Base-by-base conservation (phyloP, 805 yeast species). In the Suhomyces prunicola region DNA sequence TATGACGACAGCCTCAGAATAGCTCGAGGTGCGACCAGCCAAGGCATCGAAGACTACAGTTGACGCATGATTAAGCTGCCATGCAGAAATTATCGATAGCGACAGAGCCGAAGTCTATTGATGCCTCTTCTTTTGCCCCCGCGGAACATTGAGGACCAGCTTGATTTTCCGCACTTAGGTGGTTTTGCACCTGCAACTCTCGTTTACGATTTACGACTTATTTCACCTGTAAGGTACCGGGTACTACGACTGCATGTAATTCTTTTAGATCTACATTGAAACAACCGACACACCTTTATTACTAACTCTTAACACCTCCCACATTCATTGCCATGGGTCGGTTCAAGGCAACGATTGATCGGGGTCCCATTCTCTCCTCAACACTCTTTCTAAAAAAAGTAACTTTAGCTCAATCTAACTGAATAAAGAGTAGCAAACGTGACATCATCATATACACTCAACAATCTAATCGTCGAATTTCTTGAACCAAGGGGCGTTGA, bases 401-500 rank as follows among this genome's bases (percentile, higher is more conserved):
- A n/a, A n/a, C n/a, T n/a, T n/a, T n/a, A n/a, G n/a, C n/a, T n/a
- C n/a, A n/a, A n/a, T n/a, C n/a, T n/a, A n/a, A n/a, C n/a, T n/a
- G n/a, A n/a, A n/a, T n/a, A n/a, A n/a, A n/a, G n/a, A n/a, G n/a
- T n/a, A n/a, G n/a, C n/a, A n/a, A n/a, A n/a, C n/a, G n/a, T n/a
- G n/a, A n/a, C n/a, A n/a, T n/a, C 19, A 19, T 19, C 19, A 19
- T 19, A 19, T 19, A 19, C 19, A 19, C 7, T n/a, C 12, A 12
- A 13, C 22, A 17, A 41, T 13, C 31, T 53, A 50, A 19, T 58
- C 60, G 10, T 49, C 40, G 48, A 64, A 66, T 17, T 61, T 58
- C 53, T 63, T 60, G 58, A 54, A 60, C 23, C 57, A 55, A 10
- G 68, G 68, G 47, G 63, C 57, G 56, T 66, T 63, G 31, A 64